These are phyloP conservation scores for Funneliformis mosseae DNA, from an alignment of 192 early-diverging fungal genomes.

Conservation along the genomic window DNA sequence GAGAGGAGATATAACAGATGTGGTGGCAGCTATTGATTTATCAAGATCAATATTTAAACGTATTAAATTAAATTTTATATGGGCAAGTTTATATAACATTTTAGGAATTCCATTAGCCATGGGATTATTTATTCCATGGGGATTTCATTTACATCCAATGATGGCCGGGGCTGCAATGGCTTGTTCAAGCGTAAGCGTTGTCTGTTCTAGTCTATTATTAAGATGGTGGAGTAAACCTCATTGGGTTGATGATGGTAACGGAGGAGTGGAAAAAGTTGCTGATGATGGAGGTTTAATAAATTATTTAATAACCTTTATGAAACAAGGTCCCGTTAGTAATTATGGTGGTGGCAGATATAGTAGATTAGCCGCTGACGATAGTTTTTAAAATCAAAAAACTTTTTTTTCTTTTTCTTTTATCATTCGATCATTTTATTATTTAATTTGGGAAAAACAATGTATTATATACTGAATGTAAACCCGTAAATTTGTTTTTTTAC, in stretches of 20 bases:
- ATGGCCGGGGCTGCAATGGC: constrained; percentile 96
- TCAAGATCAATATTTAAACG: constrained; percentile 81
- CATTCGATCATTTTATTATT: too few relatives aligned
- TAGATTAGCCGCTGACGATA: neutral
- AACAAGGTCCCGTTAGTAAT: neutral
- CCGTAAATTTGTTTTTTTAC: too few relatives aligned
- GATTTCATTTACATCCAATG: constrained; percentile 87
- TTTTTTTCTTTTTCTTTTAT: too few relatives aligned
- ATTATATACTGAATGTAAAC: too few relatives aligned
- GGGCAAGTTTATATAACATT: constrained; percentile 91
- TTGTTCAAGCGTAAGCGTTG: constrained; percentile 89
- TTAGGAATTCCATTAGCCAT: constrained; percentile 93
- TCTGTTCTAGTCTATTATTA: constrained; percentile 82
- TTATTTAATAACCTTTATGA: neutral
- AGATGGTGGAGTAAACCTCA: constrained; percentile 63
- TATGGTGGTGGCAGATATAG: neutral
- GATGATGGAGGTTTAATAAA: neutral
- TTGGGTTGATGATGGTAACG: constrained; percentile 35
- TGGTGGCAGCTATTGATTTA: constrained; percentile 87
- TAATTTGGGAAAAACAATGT: too few relatives aligned
- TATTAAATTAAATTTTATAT: constrained; percentile 86
- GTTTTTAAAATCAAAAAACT: neutral
- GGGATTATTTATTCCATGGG: constrained; percentile 90
- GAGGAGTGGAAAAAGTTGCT: constrained; percentile 1
- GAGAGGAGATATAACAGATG: constrained; percentile 84